phyloP scores from a whole-genome alignment of 208 protist species.

The Leishmania aethiopica region DNA sequence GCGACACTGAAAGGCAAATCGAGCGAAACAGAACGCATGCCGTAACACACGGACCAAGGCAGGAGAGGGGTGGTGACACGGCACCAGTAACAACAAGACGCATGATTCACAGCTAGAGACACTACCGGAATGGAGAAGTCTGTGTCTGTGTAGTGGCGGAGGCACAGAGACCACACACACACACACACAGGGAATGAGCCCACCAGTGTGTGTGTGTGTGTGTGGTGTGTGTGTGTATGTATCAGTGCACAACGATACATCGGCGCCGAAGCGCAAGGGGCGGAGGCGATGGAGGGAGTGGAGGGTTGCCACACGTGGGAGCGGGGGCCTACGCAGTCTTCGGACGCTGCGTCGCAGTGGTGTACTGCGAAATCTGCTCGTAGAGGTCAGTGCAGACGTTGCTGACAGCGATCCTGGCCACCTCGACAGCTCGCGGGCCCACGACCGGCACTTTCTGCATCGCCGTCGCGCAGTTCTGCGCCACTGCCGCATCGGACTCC shows the following conservation, averaged over 20 bases:
- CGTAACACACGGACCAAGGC: background rate
- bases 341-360: background rate
- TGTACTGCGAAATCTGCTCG: constrained; percentile 29
- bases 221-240: background rate
- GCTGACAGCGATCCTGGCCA: constrained; percentile 24
- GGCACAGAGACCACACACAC: background rate
- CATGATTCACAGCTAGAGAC: background rate
- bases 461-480: constrained; percentile 8
- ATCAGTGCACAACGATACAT: background rate
- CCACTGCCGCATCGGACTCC: constrained; percentile 9
- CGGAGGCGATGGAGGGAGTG: too few relatives aligned
- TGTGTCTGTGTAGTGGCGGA: background rate
- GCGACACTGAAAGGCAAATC: background rate
- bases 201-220: background rate
- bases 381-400: constrained; percentile 38
- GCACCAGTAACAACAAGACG: background rate
- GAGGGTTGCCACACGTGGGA: background rate
- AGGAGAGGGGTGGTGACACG: background rate
- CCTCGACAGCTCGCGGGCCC: constrained; percentile 30
- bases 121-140: background rate
- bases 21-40: background rate
- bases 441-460: constrained; percentile 41
- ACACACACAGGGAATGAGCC: background rate
- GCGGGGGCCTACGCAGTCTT: background rate
- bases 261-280: background rate